phyloP scores from a whole-genome alignment of 495 filamentous ascomycete species.

The Bathelium albidoporum region DNA sequence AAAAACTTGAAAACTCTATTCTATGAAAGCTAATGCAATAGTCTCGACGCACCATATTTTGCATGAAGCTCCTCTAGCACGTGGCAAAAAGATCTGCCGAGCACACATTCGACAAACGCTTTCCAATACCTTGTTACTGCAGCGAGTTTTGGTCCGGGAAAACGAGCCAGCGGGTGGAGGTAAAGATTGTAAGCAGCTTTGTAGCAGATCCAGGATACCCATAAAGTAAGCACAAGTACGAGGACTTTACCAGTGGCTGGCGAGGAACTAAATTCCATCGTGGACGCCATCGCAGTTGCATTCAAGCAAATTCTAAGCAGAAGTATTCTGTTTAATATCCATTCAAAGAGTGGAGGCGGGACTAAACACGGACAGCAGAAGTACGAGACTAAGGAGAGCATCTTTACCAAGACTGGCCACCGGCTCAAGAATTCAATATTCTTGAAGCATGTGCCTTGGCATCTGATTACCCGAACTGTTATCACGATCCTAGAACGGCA shows the following conservation, averaged over 20 bases:
- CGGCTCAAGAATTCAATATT: too few species aligned
- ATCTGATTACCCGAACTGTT: too few species aligned
- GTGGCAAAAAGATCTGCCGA: slow-evolving; percentile 15
- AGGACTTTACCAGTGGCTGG: neutral
- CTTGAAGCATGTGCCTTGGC: too few species aligned
- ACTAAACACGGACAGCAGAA: neutral
- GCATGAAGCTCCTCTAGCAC: slow-evolving; percentile 13
- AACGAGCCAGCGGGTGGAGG: slow-evolving; percentile 9
- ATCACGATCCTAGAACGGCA: neutral
- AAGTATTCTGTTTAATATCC: too few species aligned
- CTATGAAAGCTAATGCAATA: neutral
- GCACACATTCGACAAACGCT: slow-evolving; percentile 15
- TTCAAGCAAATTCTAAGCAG: neutral
- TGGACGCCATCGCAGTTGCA: neutral
- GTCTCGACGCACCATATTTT: slow-evolving; percentile 11
- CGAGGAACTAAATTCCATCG: neutral
- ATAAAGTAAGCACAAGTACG: neutral
- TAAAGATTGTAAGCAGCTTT: slow-evolving; percentile 7
- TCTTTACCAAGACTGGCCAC: too few species aligned
- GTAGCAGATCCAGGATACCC: neutral
- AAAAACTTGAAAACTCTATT: neutral
- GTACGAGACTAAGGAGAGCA: too few species aligned
- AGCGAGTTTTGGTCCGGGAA: slow-evolving; percentile 9
- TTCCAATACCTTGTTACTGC: slow-evolving; percentile 14
- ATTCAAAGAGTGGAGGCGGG: too few species aligned